These are phyloP conservation scores for Gigaspora rosea DNA, from an alignment of 192 early-diverging fungal genomes.

Conservation along the genomic window DNA sequence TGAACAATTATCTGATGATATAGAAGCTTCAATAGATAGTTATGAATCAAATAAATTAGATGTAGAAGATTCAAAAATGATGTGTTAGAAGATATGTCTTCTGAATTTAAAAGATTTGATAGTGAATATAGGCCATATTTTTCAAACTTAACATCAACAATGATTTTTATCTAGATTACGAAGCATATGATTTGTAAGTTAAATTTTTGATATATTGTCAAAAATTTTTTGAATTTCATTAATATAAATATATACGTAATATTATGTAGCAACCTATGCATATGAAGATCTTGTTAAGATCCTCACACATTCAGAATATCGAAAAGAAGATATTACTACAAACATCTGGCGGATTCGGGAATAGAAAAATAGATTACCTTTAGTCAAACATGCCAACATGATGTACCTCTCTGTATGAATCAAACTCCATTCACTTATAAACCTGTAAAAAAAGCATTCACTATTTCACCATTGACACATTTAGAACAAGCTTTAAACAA, in stretches of 20 bases:
- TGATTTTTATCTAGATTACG: not conserved
- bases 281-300: conserved; percentile 18
- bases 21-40: no score
- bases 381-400: not conserved
- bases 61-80: no score
- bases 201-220: not conserved
- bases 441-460: conserved; percentile 3
- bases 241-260: no score
- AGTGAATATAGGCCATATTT: not conserved
- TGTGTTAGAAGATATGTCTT: not conserved
- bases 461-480: not conserved
- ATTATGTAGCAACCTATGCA: not conserved
- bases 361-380: not conserved
- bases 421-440: not conserved
- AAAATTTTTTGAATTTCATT: no score
- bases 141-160: not conserved
- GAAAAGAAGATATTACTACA: not conserved
- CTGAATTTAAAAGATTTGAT: not conserved
- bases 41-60: no score
- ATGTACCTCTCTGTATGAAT: not conserved
- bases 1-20: no score
- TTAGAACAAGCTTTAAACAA: conserved; percentile 5
- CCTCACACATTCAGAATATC: not conserved
- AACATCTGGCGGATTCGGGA: not conserved
- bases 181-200: not conserved